Evolutionary conservation across 345 rosid species (phyloP).

Genomic region (Xanthoceras sorbifolium): DNA sequence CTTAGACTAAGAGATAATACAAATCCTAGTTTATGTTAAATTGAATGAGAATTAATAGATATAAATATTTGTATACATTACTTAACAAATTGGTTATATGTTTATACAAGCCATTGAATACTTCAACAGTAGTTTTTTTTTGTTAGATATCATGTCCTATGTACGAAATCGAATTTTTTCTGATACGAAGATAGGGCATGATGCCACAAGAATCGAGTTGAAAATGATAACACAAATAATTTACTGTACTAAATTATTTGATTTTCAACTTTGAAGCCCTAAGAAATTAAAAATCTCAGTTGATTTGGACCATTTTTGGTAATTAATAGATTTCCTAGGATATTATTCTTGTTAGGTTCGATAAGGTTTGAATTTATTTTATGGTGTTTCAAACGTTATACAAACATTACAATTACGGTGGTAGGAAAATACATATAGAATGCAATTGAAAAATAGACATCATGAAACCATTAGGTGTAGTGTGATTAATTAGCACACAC

Average conservation of each 20-base stretch:
- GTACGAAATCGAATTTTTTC: conserved; percentile 14
- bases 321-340: conserved; percentile 21
- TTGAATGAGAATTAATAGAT: not conserved
- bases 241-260: not conserved
- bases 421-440: conserved; percentile 21
- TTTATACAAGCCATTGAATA: not conserved
- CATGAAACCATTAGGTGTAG: no score
- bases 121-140: not conserved
- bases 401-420: not conserved
- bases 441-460: no score
- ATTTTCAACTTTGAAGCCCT: not conserved
- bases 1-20: not conserved
- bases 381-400: not conserved
- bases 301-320: conserved; percentile 14
- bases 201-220: conserved; percentile 18
- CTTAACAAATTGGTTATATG: not conserved
- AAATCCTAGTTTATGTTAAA: not conserved
- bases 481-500: no score
- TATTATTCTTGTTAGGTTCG: conserved; percentile 1
- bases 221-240: conserved; percentile 20
- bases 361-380: conserved; percentile 14
- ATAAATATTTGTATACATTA: not conserved
- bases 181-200: conserved; percentile 11
- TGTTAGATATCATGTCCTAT: conserved; percentile 16
- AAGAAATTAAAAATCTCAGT: not conserved